A percentile compares a stretch with the other conserved stretches of the same genome.
Evolutionary conservation across 2,329 filamentous ascomycete species (phyloP).

Genomic region (Scytalidium lignicola): DNA sequence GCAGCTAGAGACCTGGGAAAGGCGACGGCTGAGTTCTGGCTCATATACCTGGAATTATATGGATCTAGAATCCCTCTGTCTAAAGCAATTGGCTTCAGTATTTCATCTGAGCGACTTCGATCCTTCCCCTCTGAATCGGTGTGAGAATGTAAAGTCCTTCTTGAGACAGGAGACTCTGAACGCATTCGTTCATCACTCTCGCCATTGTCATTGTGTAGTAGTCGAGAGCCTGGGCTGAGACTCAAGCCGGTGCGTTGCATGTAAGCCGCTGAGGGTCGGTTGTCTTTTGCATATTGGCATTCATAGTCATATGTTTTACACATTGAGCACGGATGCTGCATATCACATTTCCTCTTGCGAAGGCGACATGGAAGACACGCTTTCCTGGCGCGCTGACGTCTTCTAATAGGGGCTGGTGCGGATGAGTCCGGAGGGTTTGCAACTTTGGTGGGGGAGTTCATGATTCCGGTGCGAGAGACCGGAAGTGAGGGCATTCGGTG

Average conservation of each 20-base stretch:
- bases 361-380: constrained; percentile 20
- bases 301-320: constrained; percentile 18
- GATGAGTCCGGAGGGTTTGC: not conserved
- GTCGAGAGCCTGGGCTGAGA: not conserved
- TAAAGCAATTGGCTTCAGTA: not conserved
- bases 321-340: constrained; percentile 17
- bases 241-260: constrained; percentile 5
- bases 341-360: constrained; percentile 22
- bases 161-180: not conserved
- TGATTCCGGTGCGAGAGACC: not conserved
- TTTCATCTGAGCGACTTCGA: not conserved
- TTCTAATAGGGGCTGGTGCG: constrained; percentile 6
- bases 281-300: constrained; percentile 14
- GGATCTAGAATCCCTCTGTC: constrained; percentile 23
- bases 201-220: not conserved
- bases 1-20: constrained; percentile 29
- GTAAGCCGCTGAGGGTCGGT: constrained; percentile 8
- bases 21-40: constrained; percentile 27
- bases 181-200: not conserved
- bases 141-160: not conserved
- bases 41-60: constrained; percentile 27
- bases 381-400: constrained; percentile 17
- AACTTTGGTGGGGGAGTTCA: not conserved
- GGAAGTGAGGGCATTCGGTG: not conserved
- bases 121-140: not conserved